Conservation (phyloP, 352 stramenopile genomes). For the Phytophthora syringae region DNA sequence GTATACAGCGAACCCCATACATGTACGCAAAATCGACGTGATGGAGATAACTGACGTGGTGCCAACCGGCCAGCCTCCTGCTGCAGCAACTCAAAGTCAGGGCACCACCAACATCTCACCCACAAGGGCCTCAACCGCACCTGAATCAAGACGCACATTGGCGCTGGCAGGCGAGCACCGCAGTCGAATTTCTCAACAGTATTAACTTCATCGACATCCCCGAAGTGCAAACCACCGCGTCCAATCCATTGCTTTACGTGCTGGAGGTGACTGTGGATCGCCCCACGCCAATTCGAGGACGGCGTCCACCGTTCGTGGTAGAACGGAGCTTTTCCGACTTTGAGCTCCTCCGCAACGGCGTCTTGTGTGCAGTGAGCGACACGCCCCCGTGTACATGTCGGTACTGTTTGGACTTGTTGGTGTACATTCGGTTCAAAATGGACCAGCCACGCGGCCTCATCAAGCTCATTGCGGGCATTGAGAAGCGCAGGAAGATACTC, state of each 20-base stretch:
- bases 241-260: conserved; percentile 39
- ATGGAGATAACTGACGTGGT: conserved; percentile 12
- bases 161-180: conserved; percentile 21
- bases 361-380: conserved; percentile 26
- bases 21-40: too few species aligned
- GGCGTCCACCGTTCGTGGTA: conserved; percentile 16
- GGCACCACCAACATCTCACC: neutral
- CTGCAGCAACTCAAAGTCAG: neutral
- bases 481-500: conserved; percentile 51
- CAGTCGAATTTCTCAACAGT: conserved; percentile 42
- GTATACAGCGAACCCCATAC: too few species aligned
- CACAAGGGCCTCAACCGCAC: neutral
- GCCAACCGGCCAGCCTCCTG: neutral
- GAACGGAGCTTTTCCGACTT: conserved; percentile 62
- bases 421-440: conserved; percentile 51
- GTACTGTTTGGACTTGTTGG: conserved; percentile 56
- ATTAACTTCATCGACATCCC: conserved; percentile 49
- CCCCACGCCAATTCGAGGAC: conserved; percentile 7
- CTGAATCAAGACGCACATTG: conserved; percentile 38
- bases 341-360: conserved; percentile 37
- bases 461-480: conserved; percentile 32
- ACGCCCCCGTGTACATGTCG: conserved; percentile 44
- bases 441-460: conserved; percentile 40
- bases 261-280: conserved; percentile 43
- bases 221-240: conserved; percentile 18